Percentiles rank a stretch among this genome's conserved stretches.
phyloP scores from a whole-genome alignment of 1,284 basidiomycete species.

The Inonotus hispidus region DNA sequence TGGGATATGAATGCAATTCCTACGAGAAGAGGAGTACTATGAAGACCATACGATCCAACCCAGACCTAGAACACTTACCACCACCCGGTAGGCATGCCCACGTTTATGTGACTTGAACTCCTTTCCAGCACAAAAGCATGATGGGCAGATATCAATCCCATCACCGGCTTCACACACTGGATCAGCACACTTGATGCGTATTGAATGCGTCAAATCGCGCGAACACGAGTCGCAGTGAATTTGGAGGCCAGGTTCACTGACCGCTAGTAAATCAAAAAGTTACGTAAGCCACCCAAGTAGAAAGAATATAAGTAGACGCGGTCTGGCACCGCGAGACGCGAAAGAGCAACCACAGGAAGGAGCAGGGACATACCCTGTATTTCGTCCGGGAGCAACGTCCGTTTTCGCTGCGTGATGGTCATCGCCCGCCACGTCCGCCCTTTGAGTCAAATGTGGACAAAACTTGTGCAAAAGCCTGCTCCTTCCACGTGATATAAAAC shows the following conservation, averaged over 20 bases:
- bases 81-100: slow-evolving; percentile 88
- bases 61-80: slow-evolving; percentile 46
- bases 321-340: background rate
- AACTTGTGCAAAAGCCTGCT: background rate
- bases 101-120: slow-evolving; percentile 86
- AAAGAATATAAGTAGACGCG: slow-evolving; percentile 21
- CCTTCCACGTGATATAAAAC: slow-evolving; percentile 8
- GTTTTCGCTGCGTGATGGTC: slow-evolving; percentile 75
- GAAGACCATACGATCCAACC: background rate
- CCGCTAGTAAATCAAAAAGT: slow-evolving; percentile 47
- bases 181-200: slow-evolving; percentile 88
- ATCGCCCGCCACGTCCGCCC: slow-evolving; percentile 31
- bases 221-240: slow-evolving; percentile 71
- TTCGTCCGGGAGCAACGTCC: slow-evolving; percentile 67
- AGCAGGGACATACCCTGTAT: slow-evolving; percentile 53
- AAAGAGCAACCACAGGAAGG: slow-evolving; percentile 22
- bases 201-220: slow-evolving; percentile 80
- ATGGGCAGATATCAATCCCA: slow-evolving; percentile 83
- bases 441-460: background rate
- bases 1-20: slow-evolving; percentile 95
- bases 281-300: slow-evolving; percentile 18
- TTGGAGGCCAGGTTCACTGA: slow-evolving; percentile 73
- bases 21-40: slow-evolving; percentile 30
- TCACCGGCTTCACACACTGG: slow-evolving; percentile 67
- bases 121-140: slow-evolving; percentile 90